phyloP scores from a whole-genome alignment of 495 filamentous ascomycete species.

The Annulohypoxylon maeteangense region DNA sequence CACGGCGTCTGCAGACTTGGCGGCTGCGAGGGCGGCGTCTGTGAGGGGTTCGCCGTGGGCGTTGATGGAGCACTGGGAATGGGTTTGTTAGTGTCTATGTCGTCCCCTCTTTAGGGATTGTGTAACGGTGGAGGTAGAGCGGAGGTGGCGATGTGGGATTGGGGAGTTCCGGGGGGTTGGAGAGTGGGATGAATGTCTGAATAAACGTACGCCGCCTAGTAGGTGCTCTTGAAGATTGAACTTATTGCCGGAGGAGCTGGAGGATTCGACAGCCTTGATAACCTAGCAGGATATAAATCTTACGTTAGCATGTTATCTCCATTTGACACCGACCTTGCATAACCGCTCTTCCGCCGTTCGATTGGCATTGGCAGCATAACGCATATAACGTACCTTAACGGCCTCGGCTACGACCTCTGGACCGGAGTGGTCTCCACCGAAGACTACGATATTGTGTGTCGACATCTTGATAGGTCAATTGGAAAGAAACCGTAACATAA shows the following conservation, averaged over 20 bases:
- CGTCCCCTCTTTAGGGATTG: not conserved
- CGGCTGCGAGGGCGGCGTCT: slow-evolving; percentile 83
- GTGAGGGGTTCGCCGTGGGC: slow-evolving; percentile 80
- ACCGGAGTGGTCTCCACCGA: slow-evolving; percentile 91
- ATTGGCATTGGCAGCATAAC: not conserved
- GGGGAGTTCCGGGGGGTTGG: not conserved
- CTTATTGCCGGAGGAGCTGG: slow-evolving; percentile 69
- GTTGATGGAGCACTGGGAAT: slow-evolving; percentile 83
- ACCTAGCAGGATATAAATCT: slow-evolving; percentile 58
- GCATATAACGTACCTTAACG: slow-evolving; percentile 72
- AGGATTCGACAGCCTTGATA: slow-evolving; percentile 78
- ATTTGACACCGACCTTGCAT: not conserved
- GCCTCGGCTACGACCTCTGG: slow-evolving; percentile 87
- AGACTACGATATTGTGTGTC: slow-evolving; percentile 71
- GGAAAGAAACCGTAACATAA: not conserved
- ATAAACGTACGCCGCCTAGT: slow-evolving; percentile 83
- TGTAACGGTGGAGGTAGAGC: not conserved
- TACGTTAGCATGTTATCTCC: slow-evolving; percentile 12
- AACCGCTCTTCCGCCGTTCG: not conserved
- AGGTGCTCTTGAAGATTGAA: slow-evolving; percentile 95
- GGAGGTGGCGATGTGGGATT: not conserved
- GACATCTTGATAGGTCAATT: slow-evolving; percentile 53
- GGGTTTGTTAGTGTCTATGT: not conserved
- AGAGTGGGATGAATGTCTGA: not conserved
- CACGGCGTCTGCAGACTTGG: slow-evolving; percentile 90